phyloP scores from a whole-genome alignment of 306 rosid genomes.

The Purshia tridentata region DNA sequence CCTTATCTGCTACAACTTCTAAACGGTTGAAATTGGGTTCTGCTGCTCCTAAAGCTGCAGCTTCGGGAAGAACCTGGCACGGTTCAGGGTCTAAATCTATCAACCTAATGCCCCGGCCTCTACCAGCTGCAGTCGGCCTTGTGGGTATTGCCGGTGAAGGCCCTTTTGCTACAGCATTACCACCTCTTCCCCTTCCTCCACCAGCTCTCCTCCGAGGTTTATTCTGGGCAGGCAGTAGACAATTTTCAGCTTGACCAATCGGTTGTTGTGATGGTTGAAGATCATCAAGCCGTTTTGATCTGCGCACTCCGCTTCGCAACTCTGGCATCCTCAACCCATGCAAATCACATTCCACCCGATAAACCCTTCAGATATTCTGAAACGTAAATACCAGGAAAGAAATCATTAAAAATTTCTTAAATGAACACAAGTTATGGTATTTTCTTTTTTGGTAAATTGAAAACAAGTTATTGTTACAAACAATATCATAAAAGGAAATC shows the following conservation, averaged over 20 bases:
- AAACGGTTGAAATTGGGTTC: conserved; percentile 54
- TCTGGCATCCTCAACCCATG: conserved; percentile 99
- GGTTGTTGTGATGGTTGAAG: conserved; percentile 77
- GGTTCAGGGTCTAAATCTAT: conserved; percentile 81
- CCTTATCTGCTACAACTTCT: conserved; percentile 70
- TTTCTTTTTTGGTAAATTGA: too few relatives aligned
- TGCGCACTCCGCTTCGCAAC: conserved; percentile 97
- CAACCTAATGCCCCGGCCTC: conserved; percentile 91
- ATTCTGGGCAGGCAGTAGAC: conserved; percentile 61
- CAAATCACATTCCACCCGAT: conserved; percentile 71
- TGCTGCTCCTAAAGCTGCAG: conserved; percentile 60
- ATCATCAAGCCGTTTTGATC: conserved; percentile 92
- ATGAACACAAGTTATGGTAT: neutral
- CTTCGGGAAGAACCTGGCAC: conserved; percentile 60
- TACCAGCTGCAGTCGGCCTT: conserved; percentile 82
- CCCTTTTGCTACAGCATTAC: conserved; percentile 82
- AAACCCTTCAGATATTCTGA: conserved; percentile 35
- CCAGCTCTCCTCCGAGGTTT: conserved; percentile 77
- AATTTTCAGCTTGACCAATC: conserved; percentile 68
- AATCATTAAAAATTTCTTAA: conserved; percentile 16
- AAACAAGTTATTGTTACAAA: too few relatives aligned
- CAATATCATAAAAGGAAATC: too few relatives aligned
- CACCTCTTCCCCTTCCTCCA: conserved; percentile 86
- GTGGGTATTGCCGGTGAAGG: conserved; percentile 72
- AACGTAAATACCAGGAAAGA: conserved; percentile 18